Base-by-base conservation (phyloP, 345 rosid species). In the Brassica juncea region DNA sequence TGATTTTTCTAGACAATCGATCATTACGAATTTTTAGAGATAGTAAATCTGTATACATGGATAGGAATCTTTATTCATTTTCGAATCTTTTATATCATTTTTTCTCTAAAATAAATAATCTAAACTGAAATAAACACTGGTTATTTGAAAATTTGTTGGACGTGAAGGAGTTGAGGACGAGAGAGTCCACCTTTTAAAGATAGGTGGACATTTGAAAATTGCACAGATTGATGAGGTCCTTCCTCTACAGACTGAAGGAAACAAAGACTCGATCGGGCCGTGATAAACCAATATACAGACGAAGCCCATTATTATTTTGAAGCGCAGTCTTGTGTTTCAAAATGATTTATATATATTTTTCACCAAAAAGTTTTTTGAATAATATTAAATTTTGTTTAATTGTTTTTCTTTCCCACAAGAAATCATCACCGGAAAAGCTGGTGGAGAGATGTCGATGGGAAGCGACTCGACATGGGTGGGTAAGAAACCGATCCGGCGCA, bases 401-500 rank as follows among this genome's bases (percentile, higher is more conserved):
- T 14, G 0, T 14, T 49, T 5, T 49, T 49, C 55, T 49, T 49
- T 49, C 55, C 19, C 55, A 49, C 55, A 14, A 47, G 55, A 47
- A 49, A 47, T 12, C 49, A 44, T 52, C 57, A 52, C 21, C 57
- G 57, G 55, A 14, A 12, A 42, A 54, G 25, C 59, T 54, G 9
- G 59, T 16, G 59, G 59, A 16, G 59, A 54, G 4, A 94, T 92
- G 97, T 89, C 94, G 73, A 91, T 90, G 90, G 87, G 91, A 60
- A 84, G 85, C 67, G 98, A 95, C 81, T 68, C 91, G 52, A 90
- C 97, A 10, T 95, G 99, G 99, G 99, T 95, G 0, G 96, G 98
- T 54, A 93, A 88, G 85, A 95, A 91, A 75, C 97, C 98, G 44
- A 78, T 91, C 34, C 82, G 99, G 64, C 96, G 99, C 59, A 95